Percentiles rank a stretch among this genome's conserved stretches.
These are phyloP conservation scores for Trichoderma erinaceum DNA, from an alignment of 495 filamentous ascomycete species.

Conservation along the genomic window DNA sequence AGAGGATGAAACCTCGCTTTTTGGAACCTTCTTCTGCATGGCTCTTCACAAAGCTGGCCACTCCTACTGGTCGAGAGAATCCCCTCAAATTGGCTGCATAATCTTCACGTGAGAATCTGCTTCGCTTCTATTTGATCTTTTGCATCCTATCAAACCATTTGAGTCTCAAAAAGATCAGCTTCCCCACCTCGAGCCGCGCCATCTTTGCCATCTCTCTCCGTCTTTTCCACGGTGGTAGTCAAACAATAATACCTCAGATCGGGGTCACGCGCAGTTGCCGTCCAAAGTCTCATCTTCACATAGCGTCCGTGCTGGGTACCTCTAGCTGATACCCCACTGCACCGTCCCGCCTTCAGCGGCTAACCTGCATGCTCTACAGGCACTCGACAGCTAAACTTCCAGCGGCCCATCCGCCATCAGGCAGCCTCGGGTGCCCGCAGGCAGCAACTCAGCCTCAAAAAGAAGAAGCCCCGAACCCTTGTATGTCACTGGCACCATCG, in stretches of 20 bases:
- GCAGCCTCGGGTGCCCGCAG: constrained; percentile 13
- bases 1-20: too few relatives aligned
- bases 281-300: background rate
- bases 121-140: constrained; percentile 14
- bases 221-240: constrained; percentile 2
- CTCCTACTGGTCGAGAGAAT: background rate
- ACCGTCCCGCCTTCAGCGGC: too few relatives aligned
- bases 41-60: background rate
- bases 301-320: background rate
- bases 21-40: background rate
- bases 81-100: background rate
- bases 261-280: background rate
- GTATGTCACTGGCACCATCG: background rate
- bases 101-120: constrained; percentile 15
- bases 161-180: too few relatives aligned
- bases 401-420: background rate
- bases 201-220: constrained; percentile 16
- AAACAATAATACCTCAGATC: constrained; percentile 3
- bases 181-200: background rate
- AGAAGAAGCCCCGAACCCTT: background rate
- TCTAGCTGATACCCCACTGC: background rate
- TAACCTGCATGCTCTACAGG: background rate
- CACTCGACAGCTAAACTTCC: background rate
- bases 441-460: constrained; percentile 15
- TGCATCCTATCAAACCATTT: background rate